Evolutionary conservation across 192 early-diverging fungal genomes (phyloP).

Genomic region (Coemansia asiatica): DNA sequence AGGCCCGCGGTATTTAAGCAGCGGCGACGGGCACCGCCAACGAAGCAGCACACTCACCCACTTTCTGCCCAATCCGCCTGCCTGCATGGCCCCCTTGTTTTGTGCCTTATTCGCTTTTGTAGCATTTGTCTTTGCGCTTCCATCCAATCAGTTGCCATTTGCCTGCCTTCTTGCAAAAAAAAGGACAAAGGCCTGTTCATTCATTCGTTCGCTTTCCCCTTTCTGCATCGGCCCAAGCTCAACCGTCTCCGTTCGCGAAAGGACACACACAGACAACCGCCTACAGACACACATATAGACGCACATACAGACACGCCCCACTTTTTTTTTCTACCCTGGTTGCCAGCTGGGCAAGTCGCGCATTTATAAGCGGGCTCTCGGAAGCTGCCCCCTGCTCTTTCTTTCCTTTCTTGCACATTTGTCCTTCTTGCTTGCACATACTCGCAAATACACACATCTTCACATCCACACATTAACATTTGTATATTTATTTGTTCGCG

Average conservation of each 20-base stretch:
- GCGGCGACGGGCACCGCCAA: not conserved
- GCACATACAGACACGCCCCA: not conserved
- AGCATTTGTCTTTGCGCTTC: not conserved
- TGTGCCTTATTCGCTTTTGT: not conserved
- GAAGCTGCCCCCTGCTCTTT: not conserved
- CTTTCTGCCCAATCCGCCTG: not conserved
- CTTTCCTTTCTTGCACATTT: slow-evolving; percentile 8
- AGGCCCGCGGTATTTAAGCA: not conserved
- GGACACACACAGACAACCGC: not conserved
- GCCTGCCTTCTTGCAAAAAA: not conserved
- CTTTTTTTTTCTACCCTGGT: not conserved
- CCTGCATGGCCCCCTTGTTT: not conserved
- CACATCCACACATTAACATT: slow-evolving; percentile 4
- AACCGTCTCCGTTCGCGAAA: not conserved
- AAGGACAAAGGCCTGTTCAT: not conserved
- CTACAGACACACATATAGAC: not conserved
- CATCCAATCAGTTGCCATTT: not conserved
- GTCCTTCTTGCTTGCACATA: not conserved
- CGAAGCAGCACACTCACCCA: not conserved
- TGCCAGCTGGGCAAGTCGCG: not conserved
- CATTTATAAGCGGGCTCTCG: not conserved
- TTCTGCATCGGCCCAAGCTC: not conserved
- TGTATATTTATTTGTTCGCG: not conserved
- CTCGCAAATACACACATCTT: not conserved
- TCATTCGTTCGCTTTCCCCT: not conserved